phyloP scores from a whole-genome alignment of 441 rosid genomes.

The Populus hybrid region DNA sequence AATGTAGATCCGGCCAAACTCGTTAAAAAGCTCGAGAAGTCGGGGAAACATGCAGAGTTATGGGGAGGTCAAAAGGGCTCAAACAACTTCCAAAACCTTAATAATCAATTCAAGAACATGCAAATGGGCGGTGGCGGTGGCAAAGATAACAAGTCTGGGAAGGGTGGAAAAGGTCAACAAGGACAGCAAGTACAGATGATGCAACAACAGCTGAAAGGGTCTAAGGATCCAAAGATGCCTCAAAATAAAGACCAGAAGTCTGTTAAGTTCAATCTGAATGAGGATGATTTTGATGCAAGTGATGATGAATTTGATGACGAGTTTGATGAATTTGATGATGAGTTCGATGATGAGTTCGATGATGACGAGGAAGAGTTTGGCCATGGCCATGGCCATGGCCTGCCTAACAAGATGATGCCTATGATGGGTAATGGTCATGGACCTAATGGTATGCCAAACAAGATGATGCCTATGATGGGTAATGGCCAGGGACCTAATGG shows the following conservation, averaged over 20 bases:
- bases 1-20: constrained; percentile 68
- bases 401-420: too few relatives aligned
- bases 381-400: constrained; percentile 27
- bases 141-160: constrained; percentile 60
- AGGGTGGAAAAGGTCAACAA: constrained; percentile 57
- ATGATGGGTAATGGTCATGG: too few relatives aligned
- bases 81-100: constrained; percentile 30
- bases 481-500: too few relatives aligned
- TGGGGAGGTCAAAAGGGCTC: constrained; percentile 54
- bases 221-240: constrained; percentile 40
- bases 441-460: constrained; percentile 24
- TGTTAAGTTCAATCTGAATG: constrained; percentile 54
- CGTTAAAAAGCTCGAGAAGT: constrained; percentile 74
- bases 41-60: constrained; percentile 87
- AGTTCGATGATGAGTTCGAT: background rate
- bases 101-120: constrained; percentile 59
- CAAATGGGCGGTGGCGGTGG: constrained; percentile 44
- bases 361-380: constrained; percentile 40
- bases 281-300: constrained; percentile 40
- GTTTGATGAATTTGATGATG: too few relatives aligned
- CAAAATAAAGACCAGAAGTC: constrained; percentile 56
- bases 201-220: constrained; percentile 51
- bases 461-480: constrained; percentile 39
- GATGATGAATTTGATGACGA: too few relatives aligned
- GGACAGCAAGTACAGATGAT: constrained; percentile 52